Evolutionary conservation across 208 protist species (phyloP), one percentile per base, ranked within the genome.

Genomic region (Novymonas esmeraldas): DNA sequence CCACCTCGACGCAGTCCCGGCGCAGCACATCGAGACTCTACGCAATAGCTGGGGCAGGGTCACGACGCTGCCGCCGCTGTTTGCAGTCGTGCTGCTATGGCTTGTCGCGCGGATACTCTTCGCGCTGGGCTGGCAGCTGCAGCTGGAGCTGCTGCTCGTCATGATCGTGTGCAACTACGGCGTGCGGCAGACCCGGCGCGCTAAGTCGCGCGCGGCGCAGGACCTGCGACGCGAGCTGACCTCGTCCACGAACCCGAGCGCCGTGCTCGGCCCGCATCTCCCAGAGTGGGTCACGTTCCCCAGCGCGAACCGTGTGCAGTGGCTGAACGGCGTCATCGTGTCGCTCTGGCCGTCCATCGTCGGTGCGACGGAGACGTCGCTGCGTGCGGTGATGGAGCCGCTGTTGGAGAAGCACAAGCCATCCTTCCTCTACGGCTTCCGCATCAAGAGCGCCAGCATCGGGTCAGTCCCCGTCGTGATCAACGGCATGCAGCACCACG

Each of bases 231-330:
- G 44, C 14, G 55, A 82, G 28, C 52, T 93, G 36, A 65, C 78
- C 11, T 46, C 73, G n/a, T 73, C 75, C 33, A 61, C 69, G 36
- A 81, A 84, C 52, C 65, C 81, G 6, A 82, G 78, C 13, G 34
- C 13, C 16, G 61, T 93, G 26, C 60, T 93, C 13, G 83, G 83
- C 16, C 69, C 70, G 13, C 70, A 90, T 48, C 57, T 93, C 42
- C 87, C 87, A 14, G 81, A 88, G 73, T 93, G 87, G 87, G 71
- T 93, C 6, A 79, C 71, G 28, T 83, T 84, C 44, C 87, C 87
- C n/a, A 89, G 75, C 55, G 70, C 70, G 11, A 85, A 82, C 70
- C 78, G 81, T 38, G 87, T 86, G 33, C 76, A 82, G 72, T 93
- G 80, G 80, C 42, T 93, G 26, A 93, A 93, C 73, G 74, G 70